Evolutionary conservation across 306 rosid species (phyloP).

Genomic region (Cicer chorassanicum): DNA sequence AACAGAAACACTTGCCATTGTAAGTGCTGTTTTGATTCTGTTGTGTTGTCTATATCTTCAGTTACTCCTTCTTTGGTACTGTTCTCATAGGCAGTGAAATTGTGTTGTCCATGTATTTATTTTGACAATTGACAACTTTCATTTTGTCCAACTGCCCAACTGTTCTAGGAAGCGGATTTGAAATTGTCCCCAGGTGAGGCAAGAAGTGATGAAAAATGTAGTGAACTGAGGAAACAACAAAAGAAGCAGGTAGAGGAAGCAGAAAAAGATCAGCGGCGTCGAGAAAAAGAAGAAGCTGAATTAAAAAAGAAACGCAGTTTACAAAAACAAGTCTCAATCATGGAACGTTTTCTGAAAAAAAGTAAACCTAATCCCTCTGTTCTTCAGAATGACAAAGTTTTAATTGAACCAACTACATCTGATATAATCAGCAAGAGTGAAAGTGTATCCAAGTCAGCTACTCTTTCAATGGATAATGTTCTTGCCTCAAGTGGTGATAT

Average conservation of each 20-base stretch:
- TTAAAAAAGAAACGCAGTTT: conserved; percentile 64
- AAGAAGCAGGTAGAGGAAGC: conserved; percentile 80
- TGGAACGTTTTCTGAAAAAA: conserved; percentile 90
- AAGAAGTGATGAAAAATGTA: conserved; percentile 59
- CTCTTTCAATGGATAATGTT: conserved; percentile 71
- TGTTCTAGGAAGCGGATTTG: conserved; percentile 64
- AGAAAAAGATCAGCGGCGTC: conserved; percentile 74
- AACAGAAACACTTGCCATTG: conserved; percentile 60
- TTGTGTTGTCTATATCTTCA: conserved; percentile 17
- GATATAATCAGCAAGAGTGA: conserved; percentile 50
- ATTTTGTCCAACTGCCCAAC: conserved; percentile 16
- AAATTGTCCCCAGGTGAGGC: conserved; percentile 58
- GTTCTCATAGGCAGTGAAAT: conserved; percentile 21
- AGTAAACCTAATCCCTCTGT: conserved; percentile 52
- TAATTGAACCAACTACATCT: conserved; percentile 48
- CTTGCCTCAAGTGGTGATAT: conserved; percentile 59
- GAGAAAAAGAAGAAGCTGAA: conserved; percentile 82
- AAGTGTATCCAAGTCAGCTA: conserved; percentile 56
- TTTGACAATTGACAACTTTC: conserved; percentile 17
- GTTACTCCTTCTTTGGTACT: conserved; percentile 21
- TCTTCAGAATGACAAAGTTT: conserved; percentile 49
- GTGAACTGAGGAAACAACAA: conserved; percentile 62
- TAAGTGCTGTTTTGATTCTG: conserved; percentile 48
- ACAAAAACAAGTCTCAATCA: conserved; percentile 80
- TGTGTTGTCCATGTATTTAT: not conserved